Evolutionary conservation across 192 early-diverging fungal genomes (phyloP).

Genomic region (Dimargaris xerosporica): DNA sequence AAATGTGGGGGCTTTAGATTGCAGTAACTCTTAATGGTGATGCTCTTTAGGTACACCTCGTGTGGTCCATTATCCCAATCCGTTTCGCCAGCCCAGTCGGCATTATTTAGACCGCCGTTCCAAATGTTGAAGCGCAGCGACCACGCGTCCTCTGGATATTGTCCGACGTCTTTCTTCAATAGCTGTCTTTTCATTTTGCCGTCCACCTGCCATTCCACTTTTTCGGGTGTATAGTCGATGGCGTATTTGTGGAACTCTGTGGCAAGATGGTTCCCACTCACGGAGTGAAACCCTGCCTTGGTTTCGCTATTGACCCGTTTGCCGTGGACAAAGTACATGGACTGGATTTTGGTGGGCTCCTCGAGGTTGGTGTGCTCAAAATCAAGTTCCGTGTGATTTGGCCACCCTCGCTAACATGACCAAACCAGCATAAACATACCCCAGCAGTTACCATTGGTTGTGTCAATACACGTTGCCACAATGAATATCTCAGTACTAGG

Average conservation of each 20-base stretch:
- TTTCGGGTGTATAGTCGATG: background rate
- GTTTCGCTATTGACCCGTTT: background rate
- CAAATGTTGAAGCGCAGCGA: background rate
- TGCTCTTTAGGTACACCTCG: background rate
- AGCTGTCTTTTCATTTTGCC: background rate
- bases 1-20: too few relatives aligned
- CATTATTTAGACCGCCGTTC: background rate
- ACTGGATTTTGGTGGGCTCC: background rate
- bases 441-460: background rate
- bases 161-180: too few relatives aligned
- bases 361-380: background rate
- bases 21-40: background rate
- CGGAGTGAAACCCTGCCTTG: background rate
- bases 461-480: too few relatives aligned
- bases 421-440: background rate
- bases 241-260: background rate
- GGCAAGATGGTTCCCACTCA: background rate
- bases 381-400: background rate
- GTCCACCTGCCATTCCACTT: background rate
- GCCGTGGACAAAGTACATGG: constrained; percentile 4
- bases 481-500: too few relatives aligned
- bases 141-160: background rate
- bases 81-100: constrained; percentile 3
- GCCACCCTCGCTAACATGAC: background rate
- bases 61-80: background rate